phyloP scores from a whole-genome alignment of 352 stramenopile genomes.

The Phytophthora agathidicida region DNA sequence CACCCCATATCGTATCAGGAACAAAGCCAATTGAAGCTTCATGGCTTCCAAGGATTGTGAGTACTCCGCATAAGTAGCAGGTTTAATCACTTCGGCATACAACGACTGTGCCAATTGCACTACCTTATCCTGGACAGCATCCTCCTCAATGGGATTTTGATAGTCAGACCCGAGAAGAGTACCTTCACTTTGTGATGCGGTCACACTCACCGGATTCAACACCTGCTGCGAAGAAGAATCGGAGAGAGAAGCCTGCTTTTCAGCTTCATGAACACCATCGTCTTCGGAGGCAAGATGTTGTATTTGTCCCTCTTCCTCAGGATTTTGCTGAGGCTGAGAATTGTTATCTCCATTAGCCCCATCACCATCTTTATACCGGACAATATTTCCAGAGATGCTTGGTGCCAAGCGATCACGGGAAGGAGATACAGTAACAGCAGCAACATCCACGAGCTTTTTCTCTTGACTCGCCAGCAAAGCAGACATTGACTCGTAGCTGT shows the following conservation, averaged over 20 bases:
- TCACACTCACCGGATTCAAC: background rate
- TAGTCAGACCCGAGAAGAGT: background rate
- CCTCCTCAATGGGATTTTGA: constrained; percentile 4
- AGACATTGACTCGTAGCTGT: constrained; percentile 64
- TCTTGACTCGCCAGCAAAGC: constrained; percentile 18
- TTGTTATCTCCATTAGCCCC: constrained; percentile 4
- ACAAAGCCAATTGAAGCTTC: constrained; percentile 27
- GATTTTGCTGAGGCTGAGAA: background rate
- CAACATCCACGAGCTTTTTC: background rate
- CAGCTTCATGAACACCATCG: no score
- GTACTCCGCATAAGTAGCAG: constrained; percentile 39
- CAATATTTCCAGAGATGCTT: constrained; percentile 14
- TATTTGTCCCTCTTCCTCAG: background rate
- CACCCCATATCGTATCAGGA: constrained; percentile 24
- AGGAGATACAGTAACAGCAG: constrained; percentile 5
- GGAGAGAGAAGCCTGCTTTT: constrained; percentile 3
- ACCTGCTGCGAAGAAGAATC: constrained; percentile 16
- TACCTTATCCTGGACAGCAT: constrained; percentile 6
- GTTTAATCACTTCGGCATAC: constrained; percentile 9
- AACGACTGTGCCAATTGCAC: constrained; percentile 5
- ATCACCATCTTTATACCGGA: constrained; percentile 4
- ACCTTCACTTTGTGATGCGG: background rate
- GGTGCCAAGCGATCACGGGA: constrained; percentile 11
- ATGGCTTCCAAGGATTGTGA: constrained; percentile 25
- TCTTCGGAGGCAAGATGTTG: constrained; percentile 5